phyloP scores from a whole-genome alignment of 441 rosid species.

The Mallotus repandus region DNA sequence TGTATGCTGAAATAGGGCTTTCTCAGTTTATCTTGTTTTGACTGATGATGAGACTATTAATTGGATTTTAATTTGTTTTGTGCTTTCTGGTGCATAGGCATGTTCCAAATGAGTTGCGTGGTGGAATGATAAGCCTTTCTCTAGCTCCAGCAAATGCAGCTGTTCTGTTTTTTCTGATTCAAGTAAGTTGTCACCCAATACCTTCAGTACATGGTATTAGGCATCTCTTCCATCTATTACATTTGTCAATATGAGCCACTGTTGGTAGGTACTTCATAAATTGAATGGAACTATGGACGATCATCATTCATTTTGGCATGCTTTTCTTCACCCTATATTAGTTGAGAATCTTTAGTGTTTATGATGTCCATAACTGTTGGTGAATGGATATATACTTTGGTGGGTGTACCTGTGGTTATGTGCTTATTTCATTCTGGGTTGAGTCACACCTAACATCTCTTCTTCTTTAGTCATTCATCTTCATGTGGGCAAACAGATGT shows the following conservation, averaged over 20 bases:
- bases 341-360: neutral
- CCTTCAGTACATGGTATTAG: slow-evolving; percentile 19
- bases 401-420: neutral
- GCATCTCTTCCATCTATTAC: slow-evolving; percentile 1
- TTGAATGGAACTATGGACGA: no score
- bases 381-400: neutral
- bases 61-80: slow-evolving; percentile 14
- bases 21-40: slow-evolving; percentile 4
- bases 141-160: slow-evolving; percentile 83
- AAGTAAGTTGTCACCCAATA: slow-evolving; percentile 37
- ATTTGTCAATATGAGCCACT: slow-evolving; percentile 2
- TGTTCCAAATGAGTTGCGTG: slow-evolving; percentile 91
- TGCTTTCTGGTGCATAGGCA: slow-evolving; percentile 47
- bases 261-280: neutral
- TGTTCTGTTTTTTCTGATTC: slow-evolving; percentile 55
- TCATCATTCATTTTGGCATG: neutral
- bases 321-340: neutral
- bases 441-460: no score
- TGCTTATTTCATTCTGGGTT: neutral
- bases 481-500: no score
- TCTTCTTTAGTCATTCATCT: neutral
- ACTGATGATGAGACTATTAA: slow-evolving; percentile 18
- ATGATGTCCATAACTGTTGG: neutral
- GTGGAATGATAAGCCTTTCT: slow-evolving; percentile 93
- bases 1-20: slow-evolving; percentile 40